Evolutionary conservation across 345 rosid genomes (phyloP), one percentile per base, ranked within the genome.

Genomic region (Syzygium aqueum): DNA sequence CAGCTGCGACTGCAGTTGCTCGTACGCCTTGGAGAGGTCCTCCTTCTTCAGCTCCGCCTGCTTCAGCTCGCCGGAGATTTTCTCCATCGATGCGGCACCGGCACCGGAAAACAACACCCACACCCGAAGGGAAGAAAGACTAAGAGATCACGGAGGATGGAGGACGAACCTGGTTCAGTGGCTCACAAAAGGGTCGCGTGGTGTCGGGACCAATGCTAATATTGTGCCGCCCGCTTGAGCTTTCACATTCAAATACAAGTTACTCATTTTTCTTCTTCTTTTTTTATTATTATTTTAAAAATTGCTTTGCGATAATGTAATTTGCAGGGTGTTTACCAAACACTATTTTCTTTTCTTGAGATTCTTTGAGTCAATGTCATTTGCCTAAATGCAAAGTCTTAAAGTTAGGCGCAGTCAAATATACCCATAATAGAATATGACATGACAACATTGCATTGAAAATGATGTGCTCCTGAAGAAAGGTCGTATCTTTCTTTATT

Each of bases 161-260:
- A 17, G 78, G 46, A 67, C 78, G 46, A 67, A 33, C 0, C 78
- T 67, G 78, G 23, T 12, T 57, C 2, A 22, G 11, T 11, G 17
- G 37, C 5, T 65, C 5, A 2, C 43, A 22, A 30, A 1, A 30
- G 43, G 5, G 23, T 30, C 22, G 30, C 1, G 11, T 2, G 40
- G 8, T 2, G 0, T 65, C 8, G 19, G 43, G 40, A 28, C 40
- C 0, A 2, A 21, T 28, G 11, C 40, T 30, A 63, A 2, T 12
- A 28, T n/a, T n/a, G 17, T 61, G 10, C 77, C 2, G 11, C 4
- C 21, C 40, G 3, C 21, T 65, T 7, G 40, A 65, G 40, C 22
- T 15, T 52, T 28, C 40, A 0, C 7, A 65, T 30, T 1, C 40
- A 15, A 28, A 65, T 15, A 33, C 43, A 65, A 53, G 22, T 8